Evolutionary conservation across 2,329 filamentous ascomycete species (phyloP).

Genomic region (Fusarium heterosporum): DNA sequence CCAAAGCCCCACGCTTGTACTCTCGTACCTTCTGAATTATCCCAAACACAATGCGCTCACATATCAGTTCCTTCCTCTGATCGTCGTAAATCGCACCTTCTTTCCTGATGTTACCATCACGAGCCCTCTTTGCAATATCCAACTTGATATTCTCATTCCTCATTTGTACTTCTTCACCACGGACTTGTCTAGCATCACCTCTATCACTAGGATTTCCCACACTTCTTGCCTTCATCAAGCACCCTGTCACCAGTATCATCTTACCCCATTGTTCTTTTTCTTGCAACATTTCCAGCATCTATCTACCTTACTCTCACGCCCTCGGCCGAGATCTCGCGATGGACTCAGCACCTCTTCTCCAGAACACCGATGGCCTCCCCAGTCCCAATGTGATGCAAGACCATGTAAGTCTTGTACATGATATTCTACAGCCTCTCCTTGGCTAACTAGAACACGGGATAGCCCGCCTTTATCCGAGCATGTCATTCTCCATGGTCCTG

Average conservation of each 20-base stretch:
- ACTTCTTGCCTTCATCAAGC: constrained; percentile 21
- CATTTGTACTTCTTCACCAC: constrained; percentile 23
- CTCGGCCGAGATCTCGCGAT: constrained; percentile 36
- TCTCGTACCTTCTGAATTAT: background rate
- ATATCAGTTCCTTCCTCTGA: background rate
- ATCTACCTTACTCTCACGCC: background rate
- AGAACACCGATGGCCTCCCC: constrained; percentile 47
- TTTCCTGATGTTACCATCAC: background rate
- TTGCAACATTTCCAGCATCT: background rate
- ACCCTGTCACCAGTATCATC: constrained; percentile 20
- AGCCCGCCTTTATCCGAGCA: constrained; percentile 65
- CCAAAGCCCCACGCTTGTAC: background rate
- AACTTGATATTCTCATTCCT: background rate
- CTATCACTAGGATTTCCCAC: constrained; percentile 10
- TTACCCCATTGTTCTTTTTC: background rate
- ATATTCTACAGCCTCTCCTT: background rate
- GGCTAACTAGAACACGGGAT: constrained; percentile 22
- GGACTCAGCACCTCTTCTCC: constrained; percentile 53
- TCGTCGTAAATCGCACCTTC: background rate
- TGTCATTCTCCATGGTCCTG: constrained; percentile 64
- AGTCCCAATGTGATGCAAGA: constrained; percentile 52
- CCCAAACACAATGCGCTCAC: background rate
- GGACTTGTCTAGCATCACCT: constrained; percentile 14
- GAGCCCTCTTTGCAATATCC: background rate
- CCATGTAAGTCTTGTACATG: constrained; percentile 47